These are phyloP conservation scores for Echium plantagineum DNA, from an alignment of 257 asterid genomes.

Conservation along the genomic window DNA sequence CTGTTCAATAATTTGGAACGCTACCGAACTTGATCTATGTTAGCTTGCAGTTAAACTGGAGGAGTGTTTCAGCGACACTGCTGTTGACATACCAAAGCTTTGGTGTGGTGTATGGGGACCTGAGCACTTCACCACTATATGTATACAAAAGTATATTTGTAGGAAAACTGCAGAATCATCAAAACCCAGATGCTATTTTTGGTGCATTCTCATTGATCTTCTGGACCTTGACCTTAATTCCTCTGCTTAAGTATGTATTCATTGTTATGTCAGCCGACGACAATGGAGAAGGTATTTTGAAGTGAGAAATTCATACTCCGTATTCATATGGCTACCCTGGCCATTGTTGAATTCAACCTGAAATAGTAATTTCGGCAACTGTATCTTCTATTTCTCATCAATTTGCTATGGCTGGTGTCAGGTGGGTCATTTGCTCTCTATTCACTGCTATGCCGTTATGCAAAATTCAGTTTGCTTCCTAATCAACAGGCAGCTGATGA, in stretches of 20 bases:
- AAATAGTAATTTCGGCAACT: not conserved
- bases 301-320: not conserved
- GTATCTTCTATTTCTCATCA: constrained; percentile 16
- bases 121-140: constrained; percentile 92
- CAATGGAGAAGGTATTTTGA: constrained; percentile 77
- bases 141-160: constrained; percentile 63
- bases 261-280: constrained; percentile 71
- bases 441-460: constrained; percentile 89
- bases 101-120: constrained; percentile 95
- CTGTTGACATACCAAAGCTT: constrained; percentile 85
- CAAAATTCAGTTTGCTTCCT: constrained; percentile 87
- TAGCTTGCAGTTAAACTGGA: constrained; percentile 50
- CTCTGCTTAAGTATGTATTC: constrained; percentile 76
- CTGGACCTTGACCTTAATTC: constrained; percentile 89
- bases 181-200: constrained; percentile 49
- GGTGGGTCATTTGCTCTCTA: constrained; percentile 98
- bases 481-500: constrained; percentile 99
- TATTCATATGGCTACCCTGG: no score
- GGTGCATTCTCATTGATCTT: constrained; percentile 90
- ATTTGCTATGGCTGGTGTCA: constrained; percentile 20
- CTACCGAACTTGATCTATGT: constrained; percentile 14
- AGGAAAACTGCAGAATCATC: constrained; percentile 55
- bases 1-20: not conserved
- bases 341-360: not conserved
- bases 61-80: constrained; percentile 36